Conservation (phyloP, 73 alveolate species). For the Tetrahymena malaccensis region DNA sequence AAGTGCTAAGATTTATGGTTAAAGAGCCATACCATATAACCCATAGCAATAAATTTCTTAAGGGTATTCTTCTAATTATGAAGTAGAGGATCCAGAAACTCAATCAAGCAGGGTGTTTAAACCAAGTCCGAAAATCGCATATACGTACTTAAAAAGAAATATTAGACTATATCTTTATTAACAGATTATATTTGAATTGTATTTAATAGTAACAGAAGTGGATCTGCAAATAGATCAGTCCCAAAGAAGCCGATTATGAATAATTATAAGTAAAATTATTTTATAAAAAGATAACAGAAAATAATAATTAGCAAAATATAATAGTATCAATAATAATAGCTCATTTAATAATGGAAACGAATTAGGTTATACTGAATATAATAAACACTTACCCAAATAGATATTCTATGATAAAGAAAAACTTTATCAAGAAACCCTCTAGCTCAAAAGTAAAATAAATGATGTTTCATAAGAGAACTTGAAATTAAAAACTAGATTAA, state of each 20-base stretch:
- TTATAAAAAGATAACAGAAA: neutral
- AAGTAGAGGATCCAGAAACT: neutral
- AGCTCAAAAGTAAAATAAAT: neutral
- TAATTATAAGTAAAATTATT: neutral
- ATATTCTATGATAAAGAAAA: neutral
- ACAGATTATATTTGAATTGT: neutral
- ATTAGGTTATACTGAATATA: neutral
- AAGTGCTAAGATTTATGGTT: neutral
- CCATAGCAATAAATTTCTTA: neutral
- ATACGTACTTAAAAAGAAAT: neutral
- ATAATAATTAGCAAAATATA: neutral
- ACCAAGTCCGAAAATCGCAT: neutral
- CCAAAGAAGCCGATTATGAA: neutral
- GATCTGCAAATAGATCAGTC: neutral
- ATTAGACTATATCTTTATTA: neutral
- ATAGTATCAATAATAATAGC: neutral
- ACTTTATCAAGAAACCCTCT: neutral
- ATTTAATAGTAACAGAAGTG: neutral
- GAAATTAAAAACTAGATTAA: neutral
- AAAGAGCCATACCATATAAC: neutral
- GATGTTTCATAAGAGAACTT: neutral
- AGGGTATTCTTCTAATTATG: neutral
- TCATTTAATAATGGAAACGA: neutral
- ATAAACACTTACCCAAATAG: neutral
- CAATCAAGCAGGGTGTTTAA: neutral